phyloP scores from a whole-genome alignment of 2,329 filamentous ascomycete genomes.

The Corinectria fuckeliana region DNA sequence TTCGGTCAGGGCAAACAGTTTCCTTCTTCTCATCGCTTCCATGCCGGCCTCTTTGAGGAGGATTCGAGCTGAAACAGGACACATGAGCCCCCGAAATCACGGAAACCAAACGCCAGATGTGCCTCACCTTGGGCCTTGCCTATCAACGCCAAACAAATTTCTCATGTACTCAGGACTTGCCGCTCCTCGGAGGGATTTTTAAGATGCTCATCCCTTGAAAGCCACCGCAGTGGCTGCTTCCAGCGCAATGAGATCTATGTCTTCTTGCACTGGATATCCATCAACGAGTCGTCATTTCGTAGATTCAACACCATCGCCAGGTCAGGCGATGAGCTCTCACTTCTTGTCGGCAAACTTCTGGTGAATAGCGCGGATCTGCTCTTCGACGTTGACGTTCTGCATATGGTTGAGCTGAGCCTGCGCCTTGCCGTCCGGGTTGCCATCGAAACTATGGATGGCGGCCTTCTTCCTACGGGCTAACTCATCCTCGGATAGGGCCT shows the following conservation, averaged over 20 bases:
- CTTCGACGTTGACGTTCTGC: constrained; percentile 79
- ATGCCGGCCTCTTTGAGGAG: constrained; percentile 7
- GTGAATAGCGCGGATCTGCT: constrained; percentile 76
- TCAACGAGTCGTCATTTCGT: constrained; percentile 9
- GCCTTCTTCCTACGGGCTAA: constrained; percentile 77
- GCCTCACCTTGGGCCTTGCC: constrained; percentile 37
- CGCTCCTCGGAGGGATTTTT: not conserved
- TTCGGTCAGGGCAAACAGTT: not conserved
- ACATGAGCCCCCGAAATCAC: constrained; percentile 35
- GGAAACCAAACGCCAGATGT: constrained; percentile 35
- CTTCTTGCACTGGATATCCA: not conserved
- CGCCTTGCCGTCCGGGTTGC: constrained; percentile 65
- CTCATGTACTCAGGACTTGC: not conserved
- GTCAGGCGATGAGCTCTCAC: constrained; percentile 26
- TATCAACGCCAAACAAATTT: constrained; percentile 30
- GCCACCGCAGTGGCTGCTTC: not conserved
- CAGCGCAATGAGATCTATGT: not conserved
- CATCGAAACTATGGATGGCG: constrained; percentile 70
- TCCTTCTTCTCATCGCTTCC: constrained; percentile 13
- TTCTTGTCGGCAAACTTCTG: constrained; percentile 57
- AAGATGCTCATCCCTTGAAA: not conserved
- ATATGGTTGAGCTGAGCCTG: constrained; percentile 62
- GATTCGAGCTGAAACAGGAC: constrained; percentile 33
- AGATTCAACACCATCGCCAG: not conserved
- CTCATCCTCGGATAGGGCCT: constrained; percentile 75